Percentiles rank a stretch among this genome's conserved stretches.
Conservation (phyloP, 2,329 filamentous ascomycete genomes). For the Penicillium expansum region DNA sequence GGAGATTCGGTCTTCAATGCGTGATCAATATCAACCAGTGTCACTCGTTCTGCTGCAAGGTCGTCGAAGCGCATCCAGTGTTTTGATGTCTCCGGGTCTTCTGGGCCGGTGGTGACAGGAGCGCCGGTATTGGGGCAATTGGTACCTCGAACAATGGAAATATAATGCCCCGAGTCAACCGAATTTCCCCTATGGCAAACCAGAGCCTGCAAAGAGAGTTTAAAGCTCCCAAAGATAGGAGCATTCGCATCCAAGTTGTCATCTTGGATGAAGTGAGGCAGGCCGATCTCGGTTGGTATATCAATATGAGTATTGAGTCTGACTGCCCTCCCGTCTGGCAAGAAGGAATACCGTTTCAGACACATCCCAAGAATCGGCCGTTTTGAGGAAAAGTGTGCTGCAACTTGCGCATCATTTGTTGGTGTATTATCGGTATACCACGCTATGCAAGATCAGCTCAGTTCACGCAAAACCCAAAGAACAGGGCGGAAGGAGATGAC, state of each 20-base stretch:
- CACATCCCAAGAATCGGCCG: conserved; percentile 89
- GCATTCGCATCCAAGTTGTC: conserved; percentile 66
- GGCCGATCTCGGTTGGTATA: conserved; percentile 76
- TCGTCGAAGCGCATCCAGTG: conserved; percentile 94
- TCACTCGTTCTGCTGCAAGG: conserved; percentile 68
- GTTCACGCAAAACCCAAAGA: conserved; percentile 26
- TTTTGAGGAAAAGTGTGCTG: conserved; percentile 78
- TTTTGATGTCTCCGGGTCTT: conserved; percentile 62
- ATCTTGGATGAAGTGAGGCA: conserved; percentile 88
- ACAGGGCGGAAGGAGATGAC: conserved; percentile 34
- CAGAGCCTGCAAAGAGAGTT: conserved; percentile 84
- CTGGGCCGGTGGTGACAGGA: conserved; percentile 26
- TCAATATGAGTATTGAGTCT: conserved; percentile 82
- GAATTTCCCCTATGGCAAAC: conserved; percentile 89
- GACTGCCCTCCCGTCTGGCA: conserved; percentile 63
- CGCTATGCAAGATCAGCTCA: conserved; percentile 53
- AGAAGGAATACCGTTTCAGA: conserved; percentile 82
- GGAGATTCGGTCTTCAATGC: conserved; percentile 84
- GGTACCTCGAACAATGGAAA: conserved; percentile 76
- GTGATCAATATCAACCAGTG: conserved; percentile 71
- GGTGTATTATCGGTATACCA: conserved; percentile 76
- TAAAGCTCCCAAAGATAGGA: conserved; percentile 80
- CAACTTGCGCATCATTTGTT: conserved; percentile 72
- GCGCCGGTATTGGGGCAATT: conserved; percentile 38
- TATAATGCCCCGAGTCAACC: conserved; percentile 85